phyloP scores from a whole-genome alignment of 805 yeast genomes.

The Candida odintsovae region DNA sequence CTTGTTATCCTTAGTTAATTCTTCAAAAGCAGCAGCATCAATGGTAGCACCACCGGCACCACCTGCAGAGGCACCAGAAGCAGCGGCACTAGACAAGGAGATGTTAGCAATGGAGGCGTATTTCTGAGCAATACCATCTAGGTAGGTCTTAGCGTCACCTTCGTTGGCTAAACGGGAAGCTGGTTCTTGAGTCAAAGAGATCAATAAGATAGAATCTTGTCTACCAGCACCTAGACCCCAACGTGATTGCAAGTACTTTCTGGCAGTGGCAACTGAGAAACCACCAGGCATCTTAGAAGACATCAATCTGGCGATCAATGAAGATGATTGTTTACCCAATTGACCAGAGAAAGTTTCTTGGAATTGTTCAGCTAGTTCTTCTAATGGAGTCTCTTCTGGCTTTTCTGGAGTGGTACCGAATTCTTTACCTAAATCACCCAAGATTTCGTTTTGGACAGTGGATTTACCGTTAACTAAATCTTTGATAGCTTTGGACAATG shows the following conservation, averaged over 20 bases:
- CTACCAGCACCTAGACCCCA: constrained; percentile 94
- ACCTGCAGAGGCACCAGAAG: constrained; percentile 42
- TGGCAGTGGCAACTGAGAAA: constrained; percentile 83
- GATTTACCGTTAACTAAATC: constrained; percentile 98
- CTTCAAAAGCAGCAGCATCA: constrained; percentile 93
- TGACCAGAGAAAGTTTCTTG: constrained; percentile 86
- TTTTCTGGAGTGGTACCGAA: constrained; percentile 98
- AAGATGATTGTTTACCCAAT: constrained; percentile 89
- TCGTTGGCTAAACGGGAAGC: constrained; percentile 82
- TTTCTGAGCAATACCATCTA: constrained; percentile 76
- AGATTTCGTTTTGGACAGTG: constrained; percentile 95
- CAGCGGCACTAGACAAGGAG: constrained; percentile 60
- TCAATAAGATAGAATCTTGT: constrained; percentile 83
- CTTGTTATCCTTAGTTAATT: constrained; percentile 42
- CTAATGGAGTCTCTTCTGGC: constrained; percentile 96
- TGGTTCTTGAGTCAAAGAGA: constrained; percentile 88
- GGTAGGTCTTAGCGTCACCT: constrained; percentile 82
- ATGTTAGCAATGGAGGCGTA: constrained; percentile 83
- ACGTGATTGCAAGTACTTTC: constrained; percentile 86
- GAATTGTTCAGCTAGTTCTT: constrained; percentile 91
- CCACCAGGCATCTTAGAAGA: constrained; percentile 99
- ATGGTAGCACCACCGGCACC: constrained; percentile 80
- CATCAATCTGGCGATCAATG: constrained; percentile 84
- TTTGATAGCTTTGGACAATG: constrained; percentile 89
- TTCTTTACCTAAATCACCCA: constrained; percentile 98